Percentiles rank a stretch among this genome's conserved stretches.
These are phyloP conservation scores for Colletotrichum ledebouriae DNA, from an alignment of 2,329 filamentous ascomycete species.

Conservation along the genomic window DNA sequence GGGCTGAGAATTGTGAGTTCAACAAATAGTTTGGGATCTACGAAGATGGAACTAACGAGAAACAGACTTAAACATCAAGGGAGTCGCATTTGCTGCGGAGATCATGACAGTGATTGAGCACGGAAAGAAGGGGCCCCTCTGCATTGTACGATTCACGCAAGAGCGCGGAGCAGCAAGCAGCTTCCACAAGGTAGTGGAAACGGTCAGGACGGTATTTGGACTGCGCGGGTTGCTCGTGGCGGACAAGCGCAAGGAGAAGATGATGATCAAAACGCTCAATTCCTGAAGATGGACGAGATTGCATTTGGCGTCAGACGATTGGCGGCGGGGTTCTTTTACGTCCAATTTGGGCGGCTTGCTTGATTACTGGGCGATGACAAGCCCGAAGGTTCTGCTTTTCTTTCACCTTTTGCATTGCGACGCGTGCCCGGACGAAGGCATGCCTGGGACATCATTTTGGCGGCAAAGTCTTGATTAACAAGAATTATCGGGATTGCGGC, in stretches of 20 bases:
- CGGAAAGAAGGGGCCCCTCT: slow-evolving; percentile 80
- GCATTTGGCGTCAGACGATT: slow-evolving; percentile 38
- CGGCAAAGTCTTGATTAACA: slow-evolving; percentile 24
- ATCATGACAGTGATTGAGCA: slow-evolving; percentile 92
- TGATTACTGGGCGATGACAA: slow-evolving; percentile 14
- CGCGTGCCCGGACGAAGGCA: slow-evolving; percentile 17
- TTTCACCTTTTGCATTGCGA: slow-evolving; percentile 33
- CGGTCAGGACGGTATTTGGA: slow-evolving; percentile 77
- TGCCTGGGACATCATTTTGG: slow-evolving; percentile 22
- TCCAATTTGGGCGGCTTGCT: slow-evolving; percentile 25
- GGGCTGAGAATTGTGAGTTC: slow-evolving; percentile 81
- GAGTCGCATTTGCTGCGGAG: slow-evolving; percentile 89
- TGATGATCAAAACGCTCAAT: slow-evolving; percentile 79
- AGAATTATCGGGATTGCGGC: not conserved
- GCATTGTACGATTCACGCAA: slow-evolving; percentile 88
- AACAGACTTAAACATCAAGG: slow-evolving; percentile 82
- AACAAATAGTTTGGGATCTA: not conserved
- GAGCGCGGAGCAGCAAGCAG: slow-evolving; percentile 92
- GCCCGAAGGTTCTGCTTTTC: slow-evolving; percentile 25
- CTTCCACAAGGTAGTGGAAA: slow-evolving; percentile 86
- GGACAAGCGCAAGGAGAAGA: slow-evolving; percentile 75
- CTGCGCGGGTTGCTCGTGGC: slow-evolving; percentile 76
- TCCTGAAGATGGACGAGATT: slow-evolving; percentile 52
- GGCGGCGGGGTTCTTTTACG: slow-evolving; percentile 33
- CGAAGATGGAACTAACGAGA: slow-evolving; percentile 42